Conservation (phyloP, 768 basidiomycete genomes). For the Multifurca ochricompacta region DNA sequence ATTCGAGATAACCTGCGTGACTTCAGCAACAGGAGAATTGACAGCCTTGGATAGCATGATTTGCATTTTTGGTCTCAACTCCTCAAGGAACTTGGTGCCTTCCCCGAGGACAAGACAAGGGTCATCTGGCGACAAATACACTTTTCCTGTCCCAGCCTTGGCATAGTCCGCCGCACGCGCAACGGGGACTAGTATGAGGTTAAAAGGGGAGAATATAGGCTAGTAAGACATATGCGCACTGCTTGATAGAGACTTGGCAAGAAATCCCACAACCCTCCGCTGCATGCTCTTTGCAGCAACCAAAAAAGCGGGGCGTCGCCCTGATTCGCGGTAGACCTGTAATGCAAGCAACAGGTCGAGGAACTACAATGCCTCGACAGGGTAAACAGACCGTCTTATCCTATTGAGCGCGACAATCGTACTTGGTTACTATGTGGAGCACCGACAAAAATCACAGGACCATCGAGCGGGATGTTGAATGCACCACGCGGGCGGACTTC, state of each 20-base stretch:
- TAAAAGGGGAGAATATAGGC: neutral
- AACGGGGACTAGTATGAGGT: slow-evolving; percentile 65
- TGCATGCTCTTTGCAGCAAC: slow-evolving; percentile 87
- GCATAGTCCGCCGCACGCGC: slow-evolving; percentile 85
- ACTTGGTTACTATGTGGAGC: slow-evolving; percentile 93
- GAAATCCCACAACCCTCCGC: slow-evolving; percentile 63
- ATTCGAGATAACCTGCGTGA: slow-evolving; percentile 84
- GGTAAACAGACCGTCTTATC: neutral
- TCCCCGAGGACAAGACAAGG: slow-evolving; percentile 75
- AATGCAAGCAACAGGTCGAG: slow-evolving; percentile 81
- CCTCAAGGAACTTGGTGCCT: slow-evolving; percentile 65
- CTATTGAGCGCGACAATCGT: slow-evolving; percentile 9
- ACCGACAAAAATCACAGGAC: slow-evolving; percentile 89
- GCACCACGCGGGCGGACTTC: slow-evolving; percentile 90
- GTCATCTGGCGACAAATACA: slow-evolving; percentile 67
- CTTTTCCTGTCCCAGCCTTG: slow-evolving; percentile 61
- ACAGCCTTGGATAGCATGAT: slow-evolving; percentile 79
- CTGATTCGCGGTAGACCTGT: slow-evolving; percentile 76
- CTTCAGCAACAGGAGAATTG: slow-evolving; percentile 70
- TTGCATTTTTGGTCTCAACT: slow-evolving; percentile 74
- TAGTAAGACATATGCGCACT: slow-evolving; percentile 44
- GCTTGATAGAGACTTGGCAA: slow-evolving; percentile 75
- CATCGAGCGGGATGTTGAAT: slow-evolving; percentile 84
- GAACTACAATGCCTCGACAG: slow-evolving; percentile 47
- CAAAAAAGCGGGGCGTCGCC: slow-evolving; percentile 74